Evolutionary conservation across 1,139 yeast species (phyloP), one percentile per base, ranked within the genome.

Genomic region (Candida gigantensis): DNA sequence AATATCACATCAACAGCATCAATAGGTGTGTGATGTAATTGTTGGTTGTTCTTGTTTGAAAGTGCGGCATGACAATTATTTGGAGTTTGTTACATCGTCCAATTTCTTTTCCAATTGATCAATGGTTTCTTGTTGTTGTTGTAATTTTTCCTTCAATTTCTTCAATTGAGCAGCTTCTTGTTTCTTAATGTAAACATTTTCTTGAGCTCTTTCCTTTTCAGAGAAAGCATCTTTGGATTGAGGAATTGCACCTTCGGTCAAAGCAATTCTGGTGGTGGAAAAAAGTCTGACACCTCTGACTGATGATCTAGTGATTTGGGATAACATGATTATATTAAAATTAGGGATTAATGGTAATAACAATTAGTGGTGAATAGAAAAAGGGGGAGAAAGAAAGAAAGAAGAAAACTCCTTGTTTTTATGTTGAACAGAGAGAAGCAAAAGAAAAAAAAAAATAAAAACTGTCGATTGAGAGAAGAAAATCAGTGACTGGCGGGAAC

Each of bases 151-250:
- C 50, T 53, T 71, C 56, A 71, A 70, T 36, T 60, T 62, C 54
- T 62, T 65, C 59, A 71, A 71, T 62, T 70, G 75, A 54, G 70
- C 76, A 38, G 68, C 65, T 59, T 71, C 76, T 47, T 69, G 75
- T 55, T 69, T 65, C 53, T 58, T 71, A 45, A 71, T 56, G 59
- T 69, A 71, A 35, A 61, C 63, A 43, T 55, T 58, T 55, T 71
- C 77, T 50, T 67, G 65, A 37, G 75, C 76, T 44, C 54, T 66
- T 59, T 71, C 76, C 52, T 64, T 68, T 42, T 70, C 74, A 45
- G 58, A 49, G 54, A 70, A 69, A 21, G 68, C 51, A 47, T 64
- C 62, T 39, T 54, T 53, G 33, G 53, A 55, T 32, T 51, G 51
- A 43, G 47, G 42, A 32, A 52, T 50, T 35, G 64, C 53, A 34